Base-by-base conservation (phyloP, 2,329 filamentous ascomycete genomes). In the Fusarium buxicola region DNA sequence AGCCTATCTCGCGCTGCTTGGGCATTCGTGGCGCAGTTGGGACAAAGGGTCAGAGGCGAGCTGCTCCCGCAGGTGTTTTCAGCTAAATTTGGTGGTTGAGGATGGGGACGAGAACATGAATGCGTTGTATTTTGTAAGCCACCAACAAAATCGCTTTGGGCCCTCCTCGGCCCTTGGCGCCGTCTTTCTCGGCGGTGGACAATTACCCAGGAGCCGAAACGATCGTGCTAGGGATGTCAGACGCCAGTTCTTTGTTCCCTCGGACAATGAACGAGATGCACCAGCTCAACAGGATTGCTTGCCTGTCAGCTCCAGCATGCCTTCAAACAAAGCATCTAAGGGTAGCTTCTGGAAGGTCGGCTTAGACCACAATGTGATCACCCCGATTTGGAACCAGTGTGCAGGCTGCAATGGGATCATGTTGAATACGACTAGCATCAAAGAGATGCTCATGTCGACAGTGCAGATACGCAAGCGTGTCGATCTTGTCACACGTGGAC, bases 21-120 rank as follows among this genome's bases (percentile, higher is more conserved):
- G 77, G 71, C 73, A 49, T 78, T 78, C 60, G 72, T 77, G 46
- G 72, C 72, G 39, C 72, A 73, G 24, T 62, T 78, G 7, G 75
- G 75, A 27, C 72, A 75, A 41, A 72, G 76, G 40, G 66, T 78
- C 12, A 58, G 55, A 7, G 70, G 71, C 15, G 73, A 74, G 18
- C 60, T 63, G 21, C 35, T 71, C 25, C 68, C 72, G 1, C 51
- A 57, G 38, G 47, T 70, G 9, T 72, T 75, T 51, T 57, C 63
- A 12, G 39, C 52, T n/a, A 62, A 60, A 30, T 41, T 47, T 32
- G 55, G 40, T 31, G 58, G 53, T 35, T 69, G 60, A 70, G 38
- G 38, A 9, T 10, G 27, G 24, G 25, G 27, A 13, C 12, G 11
- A 18, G 3, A 38, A 21, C 16, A 24, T 35, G 30, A 47, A 7